Base-by-base conservation (phyloP, 2,329 filamentous ascomycete genomes). In the Fusarium staphyleae region DNA sequence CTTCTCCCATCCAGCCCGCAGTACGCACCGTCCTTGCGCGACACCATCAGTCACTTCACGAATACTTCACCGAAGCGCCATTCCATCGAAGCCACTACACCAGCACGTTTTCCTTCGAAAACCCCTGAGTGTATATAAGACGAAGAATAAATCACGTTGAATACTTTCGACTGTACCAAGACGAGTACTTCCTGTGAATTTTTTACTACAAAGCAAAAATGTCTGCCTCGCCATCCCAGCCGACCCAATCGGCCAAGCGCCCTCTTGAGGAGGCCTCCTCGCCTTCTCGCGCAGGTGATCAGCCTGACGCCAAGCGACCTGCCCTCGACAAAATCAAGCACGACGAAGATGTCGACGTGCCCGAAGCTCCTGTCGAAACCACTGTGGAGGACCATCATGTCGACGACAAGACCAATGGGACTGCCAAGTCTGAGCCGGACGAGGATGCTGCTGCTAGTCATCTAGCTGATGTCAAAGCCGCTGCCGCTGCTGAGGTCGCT, bases 191-290 rank as follows among this genome's bases (percentile, higher is more conserved):
- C 22, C 54, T 55, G 64, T 66, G 66, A 67, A 63, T 48, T 48
- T 56, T 60, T 64, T 59, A 57, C 48, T 52, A 43, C 34, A 52
- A 76, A 72, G 69, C 65, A 77, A 84, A 75, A 67, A 93, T 93
- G 89, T 92, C 89, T 78, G 83, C 88, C 60, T 91, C 85, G 63
- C 85, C 85, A 24, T 77, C 81, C 58, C 80, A 81, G 57, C 85
- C 85, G 43, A 88, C 87, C 53, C 86, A 90, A 71, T 87, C 86
- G 67, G 80, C 84, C 60, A 99, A 99, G 85, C 92, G 95, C 70
- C 95, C 95, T 57, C 86, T 99, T 63, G 95, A 99, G 81, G 95
- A 98, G 72, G 90, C 93, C 10, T 98, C 95, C 14, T 99, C 95
- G 9, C 95, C 95, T 29, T 96, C 92, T 26, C 90, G 90, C 59